Evolutionary conservation across 176 grass and related monocot species (phyloP).

Genomic region (Phragmites australis): DNA sequence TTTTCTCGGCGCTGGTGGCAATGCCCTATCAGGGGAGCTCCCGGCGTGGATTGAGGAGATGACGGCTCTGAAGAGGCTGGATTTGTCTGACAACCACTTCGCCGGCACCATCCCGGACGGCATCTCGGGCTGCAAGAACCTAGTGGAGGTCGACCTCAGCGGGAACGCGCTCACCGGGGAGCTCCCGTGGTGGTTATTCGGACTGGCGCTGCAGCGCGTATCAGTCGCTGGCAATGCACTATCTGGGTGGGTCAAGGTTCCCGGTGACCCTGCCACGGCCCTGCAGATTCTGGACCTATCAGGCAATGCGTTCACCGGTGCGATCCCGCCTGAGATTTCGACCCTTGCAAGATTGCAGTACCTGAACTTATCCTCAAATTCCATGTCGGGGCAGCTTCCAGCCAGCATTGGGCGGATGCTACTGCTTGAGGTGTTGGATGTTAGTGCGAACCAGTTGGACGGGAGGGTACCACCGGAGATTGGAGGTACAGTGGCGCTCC

Average conservation of each 20-base stretch:
- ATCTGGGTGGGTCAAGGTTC: constrained; percentile 49
- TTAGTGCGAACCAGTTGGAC: constrained; percentile 50
- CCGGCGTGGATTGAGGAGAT: constrained; percentile 77
- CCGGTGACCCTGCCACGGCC: constrained; percentile 10
- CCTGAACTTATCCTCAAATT: constrained; percentile 66
- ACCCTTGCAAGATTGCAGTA: constrained; percentile 40
- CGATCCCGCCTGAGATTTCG: constrained; percentile 44
- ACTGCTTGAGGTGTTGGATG: constrained; percentile 61
- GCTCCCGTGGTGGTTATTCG: constrained; percentile 70
- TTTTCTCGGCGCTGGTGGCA: constrained; percentile 51
- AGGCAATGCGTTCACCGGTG: constrained; percentile 50
- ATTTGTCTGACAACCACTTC: constrained; percentile 72
- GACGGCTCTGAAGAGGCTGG: constrained; percentile 55
- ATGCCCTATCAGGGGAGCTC: constrained; percentile 51
- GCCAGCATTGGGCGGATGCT: constrained; percentile 49
- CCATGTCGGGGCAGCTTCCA: constrained; percentile 59
- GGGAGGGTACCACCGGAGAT: constrained; percentile 59
- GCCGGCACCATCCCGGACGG: constrained; percentile 52
- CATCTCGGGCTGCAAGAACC: constrained; percentile 49
- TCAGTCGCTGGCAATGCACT: constrained; percentile 62
- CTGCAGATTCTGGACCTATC: constrained; percentile 65
- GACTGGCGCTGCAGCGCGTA: constrained; percentile 43
- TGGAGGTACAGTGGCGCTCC: constrained; percentile 40
- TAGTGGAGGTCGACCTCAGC: constrained; percentile 60
- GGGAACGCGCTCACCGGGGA: constrained; percentile 61